Conservation (phyloP, 1,284 basidiomycete species). For the Ceratobasidium papillatum region DNA sequence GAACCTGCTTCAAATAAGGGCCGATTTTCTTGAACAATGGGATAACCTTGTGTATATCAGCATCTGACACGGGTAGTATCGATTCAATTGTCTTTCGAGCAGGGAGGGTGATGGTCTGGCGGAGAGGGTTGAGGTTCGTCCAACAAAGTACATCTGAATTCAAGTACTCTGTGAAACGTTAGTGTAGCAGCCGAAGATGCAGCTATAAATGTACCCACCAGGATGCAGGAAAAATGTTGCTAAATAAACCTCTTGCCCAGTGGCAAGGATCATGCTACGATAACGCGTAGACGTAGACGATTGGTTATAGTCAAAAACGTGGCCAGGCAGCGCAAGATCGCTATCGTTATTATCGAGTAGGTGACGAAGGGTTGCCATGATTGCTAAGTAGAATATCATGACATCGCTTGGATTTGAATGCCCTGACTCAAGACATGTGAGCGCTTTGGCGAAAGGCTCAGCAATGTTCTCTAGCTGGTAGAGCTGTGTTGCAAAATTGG, state of each 20-base stretch:
- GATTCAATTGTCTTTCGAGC: not conserved
- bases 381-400: conserved; percentile 37
- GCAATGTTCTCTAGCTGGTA: conserved; percentile 31
- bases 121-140: conserved; percentile 7
- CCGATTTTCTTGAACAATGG: conserved; percentile 23
- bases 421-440: conserved; percentile 40
- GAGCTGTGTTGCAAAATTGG: not conserved
- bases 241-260: conserved; percentile 33
- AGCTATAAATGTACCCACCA: not conserved
- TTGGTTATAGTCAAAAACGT: not conserved
- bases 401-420: conserved; percentile 34
- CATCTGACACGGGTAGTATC: not conserved
- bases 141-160: not conserved
- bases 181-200: not conserved
- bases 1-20: conserved; percentile 8
- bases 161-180: not conserved
- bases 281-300: conserved; percentile 16
- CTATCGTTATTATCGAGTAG: conserved; percentile 30
- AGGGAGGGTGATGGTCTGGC: not conserved
- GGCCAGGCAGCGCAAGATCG: conserved; percentile 10
- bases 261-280: conserved; percentile 31
- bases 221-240: conserved; percentile 38
- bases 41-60: conserved; percentile 1
- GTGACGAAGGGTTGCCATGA: conserved; percentile 21
- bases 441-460: conserved; percentile 38